Evolutionary conservation across 2,329 filamentous ascomycete species (phyloP).

Genomic region (Ilyonectria robusta): DNA sequence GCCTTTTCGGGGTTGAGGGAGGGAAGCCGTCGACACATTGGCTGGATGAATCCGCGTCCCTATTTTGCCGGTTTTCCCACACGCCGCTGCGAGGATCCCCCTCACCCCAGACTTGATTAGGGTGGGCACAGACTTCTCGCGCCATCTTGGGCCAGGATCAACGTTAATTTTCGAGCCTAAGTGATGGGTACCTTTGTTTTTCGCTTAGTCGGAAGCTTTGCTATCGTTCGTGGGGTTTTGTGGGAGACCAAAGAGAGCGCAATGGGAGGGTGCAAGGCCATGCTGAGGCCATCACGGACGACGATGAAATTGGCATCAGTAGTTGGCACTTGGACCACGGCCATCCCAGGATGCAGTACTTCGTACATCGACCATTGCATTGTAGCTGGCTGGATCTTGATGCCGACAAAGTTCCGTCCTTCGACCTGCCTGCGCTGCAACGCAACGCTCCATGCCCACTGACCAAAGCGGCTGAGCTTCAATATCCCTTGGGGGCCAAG

Average conservation of each 20-base stretch:
- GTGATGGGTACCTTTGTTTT: neutral
- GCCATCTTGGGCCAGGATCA: constrained; percentile 5
- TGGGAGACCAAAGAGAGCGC: neutral
- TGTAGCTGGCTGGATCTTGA: neutral
- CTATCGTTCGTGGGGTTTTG: neutral
- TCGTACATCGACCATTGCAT: neutral
- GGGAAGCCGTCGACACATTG: constrained; percentile 31
- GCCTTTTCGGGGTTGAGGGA: constrained; percentile 32
- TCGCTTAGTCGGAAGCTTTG: neutral
- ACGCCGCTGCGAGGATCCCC: constrained; percentile 33
- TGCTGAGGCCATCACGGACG: too few species aligned
- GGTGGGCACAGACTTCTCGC: constrained; percentile 12
- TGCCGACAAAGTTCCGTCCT: neutral
- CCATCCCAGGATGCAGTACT: neutral
- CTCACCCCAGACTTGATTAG: neutral
- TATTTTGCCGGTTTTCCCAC: constrained; percentile 48
- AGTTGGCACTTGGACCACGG: neutral
- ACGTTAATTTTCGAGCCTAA: constrained; percentile 3
- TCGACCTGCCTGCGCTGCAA: neutral
- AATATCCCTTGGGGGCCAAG: neutral
- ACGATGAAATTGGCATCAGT: neutral
- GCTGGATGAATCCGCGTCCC: constrained; percentile 42
- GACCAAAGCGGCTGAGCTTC: neutral
- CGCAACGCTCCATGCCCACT: neutral
- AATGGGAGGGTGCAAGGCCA: too few species aligned